phyloP scores from a whole-genome alignment of 805 yeast genomes.

The Kazachstania martiniae region DNA sequence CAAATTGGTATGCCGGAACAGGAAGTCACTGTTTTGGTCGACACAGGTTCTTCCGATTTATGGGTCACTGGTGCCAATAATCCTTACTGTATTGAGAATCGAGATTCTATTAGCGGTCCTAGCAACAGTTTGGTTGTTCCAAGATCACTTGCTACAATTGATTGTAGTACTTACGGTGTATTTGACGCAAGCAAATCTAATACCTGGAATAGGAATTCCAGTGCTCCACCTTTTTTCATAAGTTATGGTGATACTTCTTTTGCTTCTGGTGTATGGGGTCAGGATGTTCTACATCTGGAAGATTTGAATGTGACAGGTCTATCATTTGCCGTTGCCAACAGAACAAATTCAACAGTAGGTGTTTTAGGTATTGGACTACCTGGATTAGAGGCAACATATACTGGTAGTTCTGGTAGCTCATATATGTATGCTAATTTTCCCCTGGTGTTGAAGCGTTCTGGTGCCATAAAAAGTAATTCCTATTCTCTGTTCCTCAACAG shows the following conservation, averaged over 20 bases:
- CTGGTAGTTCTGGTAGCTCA: slow-evolving; percentile 18
- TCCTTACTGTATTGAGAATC: slow-evolving; percentile 31
- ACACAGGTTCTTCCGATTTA: slow-evolving; percentile 66
- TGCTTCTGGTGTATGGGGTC: slow-evolving; percentile 35
- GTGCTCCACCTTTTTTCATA: slow-evolving; percentile 36
- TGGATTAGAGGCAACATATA: slow-evolving; percentile 54
- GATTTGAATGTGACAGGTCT: slow-evolving; percentile 38
- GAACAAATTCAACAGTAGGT: slow-evolving; percentile 51
- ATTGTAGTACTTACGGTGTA: slow-evolving; percentile 32
- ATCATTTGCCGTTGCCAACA: slow-evolving; percentile 66
- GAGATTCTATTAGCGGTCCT: neutral
- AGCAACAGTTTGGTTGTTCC: too few species aligned
- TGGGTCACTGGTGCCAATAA: slow-evolving; percentile 41
- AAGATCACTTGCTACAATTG: too few species aligned
- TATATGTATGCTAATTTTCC: slow-evolving; percentile 61
- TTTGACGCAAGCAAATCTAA: slow-evolving; percentile 17
- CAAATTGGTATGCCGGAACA: slow-evolving; percentile 49
- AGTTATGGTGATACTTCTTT: slow-evolving; percentile 42
- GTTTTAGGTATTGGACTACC: slow-evolving; percentile 66
- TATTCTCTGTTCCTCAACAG: slow-evolving; percentile 55
- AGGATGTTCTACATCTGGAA: slow-evolving; percentile 49
- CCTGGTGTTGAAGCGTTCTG: slow-evolving; percentile 42
- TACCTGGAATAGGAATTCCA: slow-evolving; percentile 18
- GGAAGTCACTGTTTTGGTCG: slow-evolving; percentile 43
- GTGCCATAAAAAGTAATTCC: slow-evolving; percentile 41